Evolutionary conservation across 73 alveolate species (phyloP).

Genomic region (Symbiodinium natans): DNA sequence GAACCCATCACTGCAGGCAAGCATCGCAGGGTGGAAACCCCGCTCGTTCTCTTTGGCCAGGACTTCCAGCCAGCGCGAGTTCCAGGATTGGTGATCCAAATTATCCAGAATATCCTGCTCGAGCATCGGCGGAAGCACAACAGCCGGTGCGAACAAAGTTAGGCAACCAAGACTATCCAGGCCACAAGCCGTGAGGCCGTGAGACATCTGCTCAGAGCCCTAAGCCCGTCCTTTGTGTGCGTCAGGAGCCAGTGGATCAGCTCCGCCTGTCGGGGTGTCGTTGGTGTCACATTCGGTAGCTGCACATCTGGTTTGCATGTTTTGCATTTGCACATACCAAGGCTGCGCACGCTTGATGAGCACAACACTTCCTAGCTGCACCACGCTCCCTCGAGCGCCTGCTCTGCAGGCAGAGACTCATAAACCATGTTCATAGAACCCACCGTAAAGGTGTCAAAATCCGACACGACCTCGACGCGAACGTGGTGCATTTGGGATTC

Average conservation of each 20-base stretch:
- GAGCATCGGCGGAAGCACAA: neutral
- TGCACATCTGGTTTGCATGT: neutral
- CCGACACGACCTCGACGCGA: slow-evolving; percentile 60
- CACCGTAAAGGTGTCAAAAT: slow-evolving; percentile 84
- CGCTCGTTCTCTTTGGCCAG: slow-evolving; percentile 80
- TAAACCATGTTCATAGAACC: slow-evolving; percentile 90
- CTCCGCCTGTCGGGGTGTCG: slow-evolving; percentile 48
- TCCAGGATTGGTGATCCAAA: slow-evolving; percentile 86
- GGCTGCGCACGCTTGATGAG: too few relatives aligned
- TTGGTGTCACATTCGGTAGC: neutral
- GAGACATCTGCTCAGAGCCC: neutral
- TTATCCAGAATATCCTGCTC: slow-evolving; percentile 17
- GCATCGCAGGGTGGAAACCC: slow-evolving; percentile 74
- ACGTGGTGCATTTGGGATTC: too few relatives aligned
- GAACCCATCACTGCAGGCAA: too few relatives aligned
- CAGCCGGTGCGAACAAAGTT: too few relatives aligned
- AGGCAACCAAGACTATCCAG: too few relatives aligned
- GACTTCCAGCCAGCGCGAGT: slow-evolving; percentile 84
- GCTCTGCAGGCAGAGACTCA: slow-evolving; percentile 75
- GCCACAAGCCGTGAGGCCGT: too few relatives aligned
- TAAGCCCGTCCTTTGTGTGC: slow-evolving; percentile 57
- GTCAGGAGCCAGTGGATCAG: slow-evolving; percentile 45
- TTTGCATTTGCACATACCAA: too few relatives aligned
- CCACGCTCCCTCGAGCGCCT: neutral
- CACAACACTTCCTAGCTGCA: too few relatives aligned